Evolutionary conservation across 2,329 filamentous ascomycete genomes (phyloP).

Genomic region (Sclerotinia borealis): DNA sequence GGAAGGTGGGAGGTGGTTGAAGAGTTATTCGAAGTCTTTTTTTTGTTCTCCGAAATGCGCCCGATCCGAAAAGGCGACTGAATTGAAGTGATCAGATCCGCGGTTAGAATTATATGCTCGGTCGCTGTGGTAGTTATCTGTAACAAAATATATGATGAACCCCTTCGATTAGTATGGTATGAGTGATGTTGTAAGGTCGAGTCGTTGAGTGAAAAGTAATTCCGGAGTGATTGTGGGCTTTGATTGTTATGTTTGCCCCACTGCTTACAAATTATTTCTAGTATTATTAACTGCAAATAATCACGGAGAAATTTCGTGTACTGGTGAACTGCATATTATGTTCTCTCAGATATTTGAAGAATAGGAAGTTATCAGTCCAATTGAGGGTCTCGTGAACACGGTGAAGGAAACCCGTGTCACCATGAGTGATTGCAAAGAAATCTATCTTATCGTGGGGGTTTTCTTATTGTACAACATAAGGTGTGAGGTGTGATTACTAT

Average conservation of each 20-base stretch:
- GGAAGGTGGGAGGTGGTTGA: neutral
- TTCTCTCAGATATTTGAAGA: neutral
- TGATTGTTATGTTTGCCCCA: neutral
- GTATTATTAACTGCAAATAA: no score
- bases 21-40: neutral
- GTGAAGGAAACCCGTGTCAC: no score
- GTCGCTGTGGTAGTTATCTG: neutral
- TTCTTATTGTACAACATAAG: neutral
- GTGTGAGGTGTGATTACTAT: neutral
- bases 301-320: no score
- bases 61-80: neutral
- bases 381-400: slow-evolving; percentile 1
- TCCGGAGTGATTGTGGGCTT: slow-evolving; percentile 5
- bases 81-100: neutral
- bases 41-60: slow-evolving; percentile 10
- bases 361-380: neutral
- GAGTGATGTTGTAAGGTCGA: neutral
- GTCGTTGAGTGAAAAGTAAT: neutral
- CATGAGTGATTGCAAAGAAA: neutral
- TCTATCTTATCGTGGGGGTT: neutral
- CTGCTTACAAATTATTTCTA: no score
- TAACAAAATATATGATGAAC: neutral
- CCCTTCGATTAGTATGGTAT: neutral
- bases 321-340: neutral
- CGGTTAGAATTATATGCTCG: neutral